Percentiles rank a stretch among this genome's conserved stretches.
phyloP scores from a whole-genome alignment of 345 rosid species.

The Odontarrhena argentea region DNA sequence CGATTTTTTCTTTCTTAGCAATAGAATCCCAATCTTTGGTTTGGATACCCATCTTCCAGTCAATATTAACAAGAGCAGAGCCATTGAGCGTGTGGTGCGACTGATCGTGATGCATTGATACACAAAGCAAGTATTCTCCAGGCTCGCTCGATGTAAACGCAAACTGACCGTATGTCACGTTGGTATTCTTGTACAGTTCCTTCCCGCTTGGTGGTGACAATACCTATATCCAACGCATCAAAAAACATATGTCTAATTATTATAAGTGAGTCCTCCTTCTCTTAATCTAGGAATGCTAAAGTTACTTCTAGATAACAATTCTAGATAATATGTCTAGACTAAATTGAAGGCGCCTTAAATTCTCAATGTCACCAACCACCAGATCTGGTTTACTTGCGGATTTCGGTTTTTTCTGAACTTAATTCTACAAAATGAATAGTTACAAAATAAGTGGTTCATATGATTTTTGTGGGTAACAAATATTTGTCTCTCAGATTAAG shows the following conservation, averaged over 20 bases:
- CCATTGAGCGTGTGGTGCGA: constrained; percentile 28
- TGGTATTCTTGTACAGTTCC: constrained; percentile 62
- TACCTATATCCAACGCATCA: constrained; percentile 50
- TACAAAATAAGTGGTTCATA: no score
- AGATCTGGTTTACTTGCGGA: no score
- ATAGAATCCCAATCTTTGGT: constrained; percentile 36
- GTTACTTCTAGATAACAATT: background rate
- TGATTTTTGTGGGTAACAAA: no score
- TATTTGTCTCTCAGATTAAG: background rate
- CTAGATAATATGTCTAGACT: background rate
- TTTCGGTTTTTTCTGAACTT: no score
- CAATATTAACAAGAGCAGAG: constrained; percentile 26
- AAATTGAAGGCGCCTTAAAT: no score
- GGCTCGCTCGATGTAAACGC: constrained; percentile 74
- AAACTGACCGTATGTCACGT: constrained; percentile 68
- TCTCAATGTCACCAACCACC: no score
- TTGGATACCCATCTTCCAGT: constrained; percentile 35
- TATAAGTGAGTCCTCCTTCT: background rate
- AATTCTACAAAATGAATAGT: no score
- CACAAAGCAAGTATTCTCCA: constrained; percentile 76
- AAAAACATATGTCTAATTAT: no score
- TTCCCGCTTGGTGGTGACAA: constrained; percentile 69
- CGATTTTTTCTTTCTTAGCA: constrained; percentile 41
- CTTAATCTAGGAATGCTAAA: constrained; percentile 2
- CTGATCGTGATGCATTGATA: constrained; percentile 36